phyloP scores from a whole-genome alignment of 208 protist species.

The Polymyxa betae region DNA sequence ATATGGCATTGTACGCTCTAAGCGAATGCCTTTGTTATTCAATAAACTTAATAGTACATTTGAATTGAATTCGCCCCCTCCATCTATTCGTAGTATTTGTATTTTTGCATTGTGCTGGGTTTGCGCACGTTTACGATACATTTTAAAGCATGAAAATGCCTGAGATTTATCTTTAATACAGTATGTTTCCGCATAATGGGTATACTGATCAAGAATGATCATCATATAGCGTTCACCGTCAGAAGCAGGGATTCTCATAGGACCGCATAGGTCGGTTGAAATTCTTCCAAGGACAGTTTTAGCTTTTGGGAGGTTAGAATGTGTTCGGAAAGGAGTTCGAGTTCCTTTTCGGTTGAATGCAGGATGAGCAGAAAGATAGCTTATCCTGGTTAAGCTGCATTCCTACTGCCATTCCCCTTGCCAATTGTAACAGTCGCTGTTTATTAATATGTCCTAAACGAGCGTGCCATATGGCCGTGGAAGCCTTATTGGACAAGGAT shows the following conservation, averaged over 20 bases:
- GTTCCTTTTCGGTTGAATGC: too few relatives aligned
- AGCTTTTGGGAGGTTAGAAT: background rate
- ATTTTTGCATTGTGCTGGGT: background rate
- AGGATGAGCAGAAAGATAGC: background rate
- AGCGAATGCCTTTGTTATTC: background rate
- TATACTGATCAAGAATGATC: background rate
- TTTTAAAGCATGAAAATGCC: background rate
- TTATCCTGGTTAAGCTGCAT: background rate
- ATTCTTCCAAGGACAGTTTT: background rate
- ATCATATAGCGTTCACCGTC: background rate
- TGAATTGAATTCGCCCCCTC: background rate
- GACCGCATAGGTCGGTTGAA: background rate
- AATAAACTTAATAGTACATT: background rate
- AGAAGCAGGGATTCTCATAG: background rate
- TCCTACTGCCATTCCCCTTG: background rate
- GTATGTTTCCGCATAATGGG: background rate
- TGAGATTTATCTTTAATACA: background rate
- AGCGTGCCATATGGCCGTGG: background rate
- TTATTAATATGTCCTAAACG: background rate
- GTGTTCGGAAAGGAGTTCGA: too few relatives aligned
- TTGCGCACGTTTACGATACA: background rate
- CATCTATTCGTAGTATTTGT: background rate
- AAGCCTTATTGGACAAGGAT: background rate
- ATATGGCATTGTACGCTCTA: background rate
- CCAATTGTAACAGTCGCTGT: background rate